Percentiles rank a stretch among this genome's conserved stretches.
phyloP scores from a whole-genome alignment of 805 yeast genomes.

The Yamadazyma sp. region DNA sequence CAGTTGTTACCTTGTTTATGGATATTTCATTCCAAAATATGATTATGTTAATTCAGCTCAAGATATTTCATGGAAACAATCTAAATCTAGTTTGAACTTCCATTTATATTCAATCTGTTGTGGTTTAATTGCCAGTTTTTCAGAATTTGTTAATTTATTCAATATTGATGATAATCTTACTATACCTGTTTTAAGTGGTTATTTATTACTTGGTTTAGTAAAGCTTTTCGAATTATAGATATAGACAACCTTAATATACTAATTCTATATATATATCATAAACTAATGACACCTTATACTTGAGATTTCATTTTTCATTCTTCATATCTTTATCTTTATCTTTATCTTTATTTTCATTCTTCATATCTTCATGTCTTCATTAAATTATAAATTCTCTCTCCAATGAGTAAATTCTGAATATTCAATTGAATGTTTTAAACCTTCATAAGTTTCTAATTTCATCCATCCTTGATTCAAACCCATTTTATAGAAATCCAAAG shows the following conservation, averaged over 20 bases:
- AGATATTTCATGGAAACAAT: constrained; percentile 64
- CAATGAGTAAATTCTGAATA: constrained; percentile 23
- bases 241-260: no score
- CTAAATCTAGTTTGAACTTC: constrained; percentile 55
- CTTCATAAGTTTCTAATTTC: constrained; percentile 32
- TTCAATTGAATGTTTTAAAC: constrained; percentile 25
- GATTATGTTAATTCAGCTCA: constrained; percentile 49
- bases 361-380: background rate
- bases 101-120: constrained; percentile 53
- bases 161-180: constrained; percentile 91
- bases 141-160: constrained; percentile 78
- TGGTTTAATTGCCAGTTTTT: constrained; percentile 80
- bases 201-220: constrained; percentile 53
- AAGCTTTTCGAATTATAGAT: background rate
- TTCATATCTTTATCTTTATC: background rate
- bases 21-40: constrained; percentile 64
- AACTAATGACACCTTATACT: no score
- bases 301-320: background rate
- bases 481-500: constrained; percentile 22
- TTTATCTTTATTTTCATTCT: background rate
- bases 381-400: background rate
- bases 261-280: no score
- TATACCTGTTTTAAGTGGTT: constrained; percentile 82
- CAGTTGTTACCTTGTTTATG: constrained; percentile 68
- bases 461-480: constrained; percentile 34